Evolutionary conservation across 176 grass and related monocot genomes (phyloP).

Genomic region (Cymbopogon citratus): DNA sequence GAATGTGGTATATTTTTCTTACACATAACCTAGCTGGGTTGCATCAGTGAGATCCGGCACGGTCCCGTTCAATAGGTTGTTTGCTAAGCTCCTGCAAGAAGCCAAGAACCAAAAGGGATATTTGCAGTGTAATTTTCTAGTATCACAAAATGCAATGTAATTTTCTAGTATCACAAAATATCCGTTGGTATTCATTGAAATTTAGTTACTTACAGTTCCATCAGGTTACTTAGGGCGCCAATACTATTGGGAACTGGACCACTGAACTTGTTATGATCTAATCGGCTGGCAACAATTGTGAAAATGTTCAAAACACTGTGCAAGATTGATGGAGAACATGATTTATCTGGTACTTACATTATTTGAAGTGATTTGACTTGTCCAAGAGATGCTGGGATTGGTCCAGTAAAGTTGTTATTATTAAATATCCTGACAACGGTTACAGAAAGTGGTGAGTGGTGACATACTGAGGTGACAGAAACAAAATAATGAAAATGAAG

Average conservation of each 20-base stretch:
- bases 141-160: slow-evolving; percentile 1
- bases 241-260: slow-evolving; percentile 55
- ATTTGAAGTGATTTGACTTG: slow-evolving; percentile 49
- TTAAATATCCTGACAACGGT: slow-evolving; percentile 61
- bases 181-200: slow-evolving; percentile 24
- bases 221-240: slow-evolving; percentile 36
- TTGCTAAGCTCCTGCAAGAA: slow-evolving; percentile 58
- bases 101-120: background rate
- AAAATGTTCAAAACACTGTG: background rate
- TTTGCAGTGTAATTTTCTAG: background rate
- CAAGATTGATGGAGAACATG: background rate
- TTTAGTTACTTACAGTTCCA: slow-evolving; percentile 61
- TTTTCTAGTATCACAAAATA: slow-evolving; percentile 11
- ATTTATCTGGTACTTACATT: slow-evolving; percentile 40
- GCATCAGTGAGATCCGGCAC: slow-evolving; percentile 53
- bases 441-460: slow-evolving; percentile 28
- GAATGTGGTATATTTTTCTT: slow-evolving; percentile 30
- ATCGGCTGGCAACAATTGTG: slow-evolving; percentile 40
- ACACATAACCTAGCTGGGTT: slow-evolving; percentile 45
- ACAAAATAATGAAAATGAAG: background rate
- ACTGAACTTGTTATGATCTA: slow-evolving; percentile 60
- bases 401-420: slow-evolving; percentile 58
- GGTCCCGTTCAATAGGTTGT: slow-evolving; percentile 26
- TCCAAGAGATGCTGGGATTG: slow-evolving; percentile 56
- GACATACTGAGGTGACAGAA: slow-evolving; percentile 1